These are phyloP conservation scores for Sophora flavescens DNA, from an alignment of 306 rosid genomes.

Conservation along the genomic window DNA sequence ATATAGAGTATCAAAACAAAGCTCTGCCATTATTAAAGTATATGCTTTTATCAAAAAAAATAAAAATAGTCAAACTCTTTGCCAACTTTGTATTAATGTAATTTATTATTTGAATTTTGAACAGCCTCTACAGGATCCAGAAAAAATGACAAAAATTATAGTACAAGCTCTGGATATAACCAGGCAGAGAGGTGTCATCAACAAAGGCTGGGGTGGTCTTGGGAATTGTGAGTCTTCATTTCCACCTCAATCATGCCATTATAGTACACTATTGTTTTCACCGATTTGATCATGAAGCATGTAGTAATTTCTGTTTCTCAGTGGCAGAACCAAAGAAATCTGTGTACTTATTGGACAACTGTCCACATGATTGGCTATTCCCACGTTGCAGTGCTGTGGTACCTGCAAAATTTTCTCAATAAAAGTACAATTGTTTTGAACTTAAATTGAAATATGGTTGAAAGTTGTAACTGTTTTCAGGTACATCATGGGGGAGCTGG, in stretches of 20 bases:
- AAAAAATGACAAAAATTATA: slow-evolving; percentile 77
- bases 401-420: slow-evolving; percentile 42
- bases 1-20: slow-evolving; percentile 4
- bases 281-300: slow-evolving; percentile 43
- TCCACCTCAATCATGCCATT: slow-evolving; percentile 41
- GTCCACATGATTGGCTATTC: slow-evolving; percentile 98
- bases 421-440: slow-evolving; percentile 20
- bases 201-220: slow-evolving; percentile 98
- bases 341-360: slow-evolving; percentile 82
- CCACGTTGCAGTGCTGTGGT: slow-evolving; percentile 89
- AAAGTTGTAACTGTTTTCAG: slow-evolving; percentile 55
- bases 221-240: slow-evolving; percentile 73
- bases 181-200: slow-evolving; percentile 88
- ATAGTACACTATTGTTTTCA: slow-evolving; percentile 30
- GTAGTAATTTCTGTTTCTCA: slow-evolving; percentile 57
- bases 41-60: neutral
- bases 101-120: slow-evolving; percentile 37
- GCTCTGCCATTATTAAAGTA: slow-evolving; percentile 10
- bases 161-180: slow-evolving; percentile 82
- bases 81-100: slow-evolving; percentile 30
- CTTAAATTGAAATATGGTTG: slow-evolving; percentile 35
- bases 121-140: slow-evolving; percentile 85
- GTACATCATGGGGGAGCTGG: slow-evolving; percentile 99
- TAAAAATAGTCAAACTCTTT: neutral
- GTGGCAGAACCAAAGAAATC: slow-evolving; percentile 68